phyloP scores from a whole-genome alignment of 148 eudicot species.

The Amaranthus cruentus region DNA sequence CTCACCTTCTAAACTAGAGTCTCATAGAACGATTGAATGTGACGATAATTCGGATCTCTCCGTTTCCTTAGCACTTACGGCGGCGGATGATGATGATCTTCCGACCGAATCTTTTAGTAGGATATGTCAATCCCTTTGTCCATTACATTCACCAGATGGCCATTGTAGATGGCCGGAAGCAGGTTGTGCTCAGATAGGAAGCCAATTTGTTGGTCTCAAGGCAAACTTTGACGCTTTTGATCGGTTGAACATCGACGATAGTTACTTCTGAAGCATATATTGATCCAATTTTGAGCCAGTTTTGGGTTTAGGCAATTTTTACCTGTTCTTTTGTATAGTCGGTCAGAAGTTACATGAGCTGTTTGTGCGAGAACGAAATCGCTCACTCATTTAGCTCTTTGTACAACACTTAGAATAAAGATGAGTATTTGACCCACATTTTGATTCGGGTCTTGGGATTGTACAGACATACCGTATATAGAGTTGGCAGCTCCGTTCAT shows the following conservation, averaged over 20 bases:
- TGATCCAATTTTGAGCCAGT: constrained; percentile 17
- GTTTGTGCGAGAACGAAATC: constrained; percentile 7
- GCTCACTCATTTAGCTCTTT: constrained; percentile 1
- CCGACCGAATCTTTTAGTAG: constrained; percentile 44
- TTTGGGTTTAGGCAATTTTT: constrained; percentile 23
- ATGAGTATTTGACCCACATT: constrained; percentile 18
- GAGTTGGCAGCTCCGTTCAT: constrained; percentile 7
- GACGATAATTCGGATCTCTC: constrained; percentile 69
- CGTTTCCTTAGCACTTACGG: constrained; percentile 43
- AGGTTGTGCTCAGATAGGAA: constrained; percentile 86
- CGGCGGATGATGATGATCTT: constrained; percentile 46
- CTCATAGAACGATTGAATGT: constrained; percentile 30
- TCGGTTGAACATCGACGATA: constrained; percentile 71
- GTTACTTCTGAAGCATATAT: constrained; percentile 55
- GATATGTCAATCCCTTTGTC: constrained; percentile 86
- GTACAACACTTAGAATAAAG: constrained; percentile 13
- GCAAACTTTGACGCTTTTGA: constrained; percentile 98
- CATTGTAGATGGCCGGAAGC: constrained; percentile 86
- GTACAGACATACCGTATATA: constrained; percentile 15
- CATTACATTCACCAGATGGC: constrained; percentile 67
- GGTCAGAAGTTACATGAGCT: constrained; percentile 15
- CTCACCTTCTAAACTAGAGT: constrained; percentile 36
- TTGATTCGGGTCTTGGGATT: constrained; percentile 18
- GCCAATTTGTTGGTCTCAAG: constrained; percentile 84
- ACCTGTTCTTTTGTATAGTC: constrained; percentile 17